Evolutionary conservation across 257 asterid genomes (phyloP).

Genomic region (Craterostigma plantagineum): DNA sequence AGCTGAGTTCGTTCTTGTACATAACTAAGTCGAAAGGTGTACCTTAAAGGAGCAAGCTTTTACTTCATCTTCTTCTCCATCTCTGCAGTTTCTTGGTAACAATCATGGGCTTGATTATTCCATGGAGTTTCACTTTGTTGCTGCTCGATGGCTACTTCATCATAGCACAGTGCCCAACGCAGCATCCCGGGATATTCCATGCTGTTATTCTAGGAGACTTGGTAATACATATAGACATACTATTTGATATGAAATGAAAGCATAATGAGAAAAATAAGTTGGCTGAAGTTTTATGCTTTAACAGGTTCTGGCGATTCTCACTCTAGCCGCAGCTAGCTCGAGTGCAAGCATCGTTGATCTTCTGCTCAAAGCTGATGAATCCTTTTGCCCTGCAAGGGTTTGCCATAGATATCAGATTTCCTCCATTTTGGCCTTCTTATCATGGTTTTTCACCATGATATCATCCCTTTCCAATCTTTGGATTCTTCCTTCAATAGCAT

Average conservation of each 20-base stretch:
- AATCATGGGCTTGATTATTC: constrained; percentile 62
- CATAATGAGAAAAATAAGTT: no score
- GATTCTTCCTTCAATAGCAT: constrained; percentile 20
- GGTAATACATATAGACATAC: constrained; percentile 14
- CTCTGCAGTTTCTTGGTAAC: constrained; percentile 46
- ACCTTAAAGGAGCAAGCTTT: no score
- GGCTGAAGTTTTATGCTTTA: not conserved
- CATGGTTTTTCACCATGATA: constrained; percentile 35
- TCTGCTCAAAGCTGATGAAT: constrained; percentile 34
- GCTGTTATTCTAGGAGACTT: constrained; percentile 49
- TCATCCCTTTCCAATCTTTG: constrained; percentile 53
- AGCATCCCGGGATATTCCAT: constrained; percentile 32
- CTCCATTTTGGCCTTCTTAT: constrained; percentile 39
- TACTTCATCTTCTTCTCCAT: constrained; percentile 2
- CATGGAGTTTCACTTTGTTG: constrained; percentile 72
- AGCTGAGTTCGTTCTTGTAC: not conserved
- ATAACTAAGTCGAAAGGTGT: not conserved
- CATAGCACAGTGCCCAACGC: constrained; percentile 25
- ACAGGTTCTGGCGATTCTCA: constrained; percentile 44
- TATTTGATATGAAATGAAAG: no score
- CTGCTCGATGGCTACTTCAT: constrained; percentile 48
- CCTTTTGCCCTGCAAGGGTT: constrained; percentile 35
- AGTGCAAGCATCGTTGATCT: constrained; percentile 42
- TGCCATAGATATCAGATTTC: constrained; percentile 48
- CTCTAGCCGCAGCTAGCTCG: constrained; percentile 61